These are phyloP conservation scores for Fraxinus sp. DNA, from an alignment of 305 asterid genomes.

Conservation along the genomic window DNA sequence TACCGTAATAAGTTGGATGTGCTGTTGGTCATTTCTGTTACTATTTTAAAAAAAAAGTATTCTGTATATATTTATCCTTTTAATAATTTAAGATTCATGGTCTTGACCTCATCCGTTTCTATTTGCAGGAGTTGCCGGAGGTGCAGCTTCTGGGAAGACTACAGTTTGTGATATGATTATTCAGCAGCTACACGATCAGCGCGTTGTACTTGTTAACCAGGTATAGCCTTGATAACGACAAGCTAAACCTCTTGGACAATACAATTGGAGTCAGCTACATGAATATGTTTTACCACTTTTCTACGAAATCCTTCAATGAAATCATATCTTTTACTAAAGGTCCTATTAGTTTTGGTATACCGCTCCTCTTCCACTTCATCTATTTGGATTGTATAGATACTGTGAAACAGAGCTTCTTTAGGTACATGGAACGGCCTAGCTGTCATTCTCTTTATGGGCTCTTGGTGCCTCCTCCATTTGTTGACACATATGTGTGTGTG, in stretches of 20 bases:
- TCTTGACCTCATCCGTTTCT: constrained; percentile 19
- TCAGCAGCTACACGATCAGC: constrained; percentile 95
- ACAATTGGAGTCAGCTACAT: not conserved
- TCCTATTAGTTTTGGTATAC: not conserved
- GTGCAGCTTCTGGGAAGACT: constrained; percentile 98
- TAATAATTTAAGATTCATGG: constrained; percentile 12
- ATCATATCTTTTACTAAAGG: not conserved
- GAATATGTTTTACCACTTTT: not conserved
- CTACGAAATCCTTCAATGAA: not conserved
- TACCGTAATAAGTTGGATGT: not conserved
- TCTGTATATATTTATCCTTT: not conserved
- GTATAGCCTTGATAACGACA: constrained; percentile 28
- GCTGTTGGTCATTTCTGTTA: constrained; percentile 11
- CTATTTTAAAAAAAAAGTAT: not conserved
- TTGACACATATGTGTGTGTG: not conserved
- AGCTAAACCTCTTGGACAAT: not conserved
- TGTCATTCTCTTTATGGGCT: not conserved
- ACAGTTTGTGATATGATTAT: constrained; percentile 96
- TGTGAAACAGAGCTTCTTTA: not conserved
- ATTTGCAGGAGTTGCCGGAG: constrained; percentile 89
- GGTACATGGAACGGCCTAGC: not conserved
- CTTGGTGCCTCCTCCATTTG: not conserved
- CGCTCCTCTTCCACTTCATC: not conserved
- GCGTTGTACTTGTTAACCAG: constrained; percentile 97
- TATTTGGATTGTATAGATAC: not conserved